Evolutionary conservation across 352 stramenopile species (phyloP), one percentile per base, ranked within the genome.

Genomic region (Globisporangium megalacanthum): DNA sequence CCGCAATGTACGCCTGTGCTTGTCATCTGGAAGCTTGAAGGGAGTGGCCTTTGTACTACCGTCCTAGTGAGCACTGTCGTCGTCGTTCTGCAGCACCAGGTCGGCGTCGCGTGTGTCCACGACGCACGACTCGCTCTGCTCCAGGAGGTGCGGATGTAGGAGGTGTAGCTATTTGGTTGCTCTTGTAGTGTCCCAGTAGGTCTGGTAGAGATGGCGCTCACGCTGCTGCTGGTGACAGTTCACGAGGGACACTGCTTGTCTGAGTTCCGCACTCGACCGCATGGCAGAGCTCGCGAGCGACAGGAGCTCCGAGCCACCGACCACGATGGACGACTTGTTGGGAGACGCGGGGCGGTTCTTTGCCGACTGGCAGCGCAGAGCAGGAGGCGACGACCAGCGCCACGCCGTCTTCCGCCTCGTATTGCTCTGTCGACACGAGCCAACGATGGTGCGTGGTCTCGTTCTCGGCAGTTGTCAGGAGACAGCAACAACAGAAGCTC

Each of bases 281-380:
- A 35, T 61, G 6, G 33, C 29, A 11, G 31, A 42, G 37, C 29
- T 49, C 35, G 14, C 65, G 1, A 31, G 31, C 36, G 58, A 45
- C 42, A 50, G 48, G 49, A 50, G 17, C 37, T 51, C 31, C 22
- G 60, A 13, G 15, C 9, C 55, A n/a, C 11, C 57, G 9, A 36
- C 71, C 51, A 60, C 58, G 19, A 36, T 85, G 20, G 72, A 82
- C 54, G 50, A 62, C 8, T 52, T 85, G 19, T 53, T 85, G 44
- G 56, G 49, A 19, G 61, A 78, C 57, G 59, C 58, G 49, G 55
- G 63, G 37, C 54, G 49, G 25, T 68, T 69, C 48, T 85, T 82
- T 46, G 44, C 52, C 10, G 46, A 36, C 10, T 45, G 20, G 35
- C 35, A 39, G 35, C 35, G 35, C 35, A 39, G 35, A 8, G 35